Conservation (phyloP, 106 monocot genomes). For the Dendrobium chrysotoxum region DNA sequence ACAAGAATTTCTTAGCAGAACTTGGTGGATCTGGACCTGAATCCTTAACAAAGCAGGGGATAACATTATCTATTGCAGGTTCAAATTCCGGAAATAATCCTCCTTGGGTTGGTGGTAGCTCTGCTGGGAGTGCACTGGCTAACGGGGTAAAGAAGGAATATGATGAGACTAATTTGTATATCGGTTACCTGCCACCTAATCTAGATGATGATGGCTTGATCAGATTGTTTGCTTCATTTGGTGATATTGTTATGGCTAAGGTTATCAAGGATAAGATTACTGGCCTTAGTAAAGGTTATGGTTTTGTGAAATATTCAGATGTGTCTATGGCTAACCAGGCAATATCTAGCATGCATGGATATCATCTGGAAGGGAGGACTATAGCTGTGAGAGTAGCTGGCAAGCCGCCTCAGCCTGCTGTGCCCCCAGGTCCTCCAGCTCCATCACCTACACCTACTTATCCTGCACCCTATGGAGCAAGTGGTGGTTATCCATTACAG, state of each 20-base stretch:
- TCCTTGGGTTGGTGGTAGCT: conserved; percentile 44
- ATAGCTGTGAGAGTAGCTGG: conserved; percentile 93
- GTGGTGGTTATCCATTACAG: conserved; percentile 65
- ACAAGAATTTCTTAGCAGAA: conserved; percentile 88
- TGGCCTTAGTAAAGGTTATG: conserved; percentile 87
- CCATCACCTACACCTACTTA: conserved; percentile 22
- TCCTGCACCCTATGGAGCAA: conserved; percentile 21
- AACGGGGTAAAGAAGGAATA: conserved; percentile 73
- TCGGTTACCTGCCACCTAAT: conserved; percentile 78
- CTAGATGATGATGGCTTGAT: conserved; percentile 80
- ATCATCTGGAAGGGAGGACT: conserved; percentile 67
- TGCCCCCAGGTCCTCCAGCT: conserved; percentile 62
- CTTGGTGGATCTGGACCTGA: conserved; percentile 75
- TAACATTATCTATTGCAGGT: conserved; percentile 33
- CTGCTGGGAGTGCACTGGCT: neutral
- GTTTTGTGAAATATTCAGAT: conserved; percentile 92
- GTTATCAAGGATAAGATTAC: conserved; percentile 85
- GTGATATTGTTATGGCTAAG: conserved; percentile 88
- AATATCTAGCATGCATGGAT: conserved; percentile 78
- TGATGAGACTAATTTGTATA: conserved; percentile 91
- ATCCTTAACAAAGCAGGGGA: conserved; percentile 38
- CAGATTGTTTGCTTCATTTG: conserved; percentile 66
- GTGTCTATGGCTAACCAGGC: conserved; percentile 71
- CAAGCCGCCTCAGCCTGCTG: conserved; percentile 72
- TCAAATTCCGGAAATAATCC: conserved; percentile 37